Conservation (phyloP, 2,329 filamentous ascomycete genomes). For the Aspergillus hortae region DNA sequence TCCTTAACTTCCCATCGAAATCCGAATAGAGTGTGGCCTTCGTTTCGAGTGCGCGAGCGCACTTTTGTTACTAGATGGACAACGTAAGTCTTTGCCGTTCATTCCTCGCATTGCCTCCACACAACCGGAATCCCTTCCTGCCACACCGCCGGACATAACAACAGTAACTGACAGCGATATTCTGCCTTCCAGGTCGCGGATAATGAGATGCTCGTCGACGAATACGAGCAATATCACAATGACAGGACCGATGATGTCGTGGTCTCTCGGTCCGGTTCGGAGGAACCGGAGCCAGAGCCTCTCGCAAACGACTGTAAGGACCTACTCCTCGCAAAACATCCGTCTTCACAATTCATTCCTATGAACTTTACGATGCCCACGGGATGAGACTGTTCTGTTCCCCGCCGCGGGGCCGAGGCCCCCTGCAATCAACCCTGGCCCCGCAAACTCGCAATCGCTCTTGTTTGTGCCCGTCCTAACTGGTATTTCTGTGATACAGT, state of each 20-base stretch:
- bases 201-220: constrained; percentile 62
- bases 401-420: constrained; percentile 10
- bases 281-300: constrained; percentile 54
- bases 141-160: background rate
- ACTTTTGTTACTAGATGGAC: constrained; percentile 40
- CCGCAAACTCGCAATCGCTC: background rate
- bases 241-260: constrained; percentile 61
- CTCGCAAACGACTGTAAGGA: constrained; percentile 57
- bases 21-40: constrained; percentile 22
- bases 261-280: constrained; percentile 58
- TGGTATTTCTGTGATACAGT: constrained; percentile 45
- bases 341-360: too few relatives aligned
- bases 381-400: background rate
- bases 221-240: constrained; percentile 56
- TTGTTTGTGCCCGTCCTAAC: constrained; percentile 13
- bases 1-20: constrained; percentile 6
- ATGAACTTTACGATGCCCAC: too few relatives aligned
- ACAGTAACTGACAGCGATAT: constrained; percentile 10
- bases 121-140: background rate
- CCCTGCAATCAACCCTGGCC: background rate
- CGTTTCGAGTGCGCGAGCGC: constrained; percentile 30
- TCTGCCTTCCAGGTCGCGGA: constrained; percentile 47
- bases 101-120: background rate
- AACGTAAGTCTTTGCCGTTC: constrained; percentile 34
- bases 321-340: background rate